Evolutionary conservation across 371 early-diverging fungal species (phyloP).

Genomic region (Quaeritorhiza haematococci): DNA sequence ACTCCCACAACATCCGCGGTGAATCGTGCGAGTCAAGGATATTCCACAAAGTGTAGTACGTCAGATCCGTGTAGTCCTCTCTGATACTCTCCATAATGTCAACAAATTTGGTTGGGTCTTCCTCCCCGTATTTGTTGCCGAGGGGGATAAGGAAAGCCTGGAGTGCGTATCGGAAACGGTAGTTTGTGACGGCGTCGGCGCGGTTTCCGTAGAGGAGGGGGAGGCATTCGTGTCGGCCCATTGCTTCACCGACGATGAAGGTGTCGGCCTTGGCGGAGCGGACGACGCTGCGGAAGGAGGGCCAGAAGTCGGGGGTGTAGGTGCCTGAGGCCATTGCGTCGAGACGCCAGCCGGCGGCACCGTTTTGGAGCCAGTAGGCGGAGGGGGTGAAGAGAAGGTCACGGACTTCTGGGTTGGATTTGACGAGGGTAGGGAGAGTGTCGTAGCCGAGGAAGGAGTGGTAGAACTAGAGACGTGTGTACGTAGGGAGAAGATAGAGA

Average conservation of each 20-base stretch:
- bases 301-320: not conserved
- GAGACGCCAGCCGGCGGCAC: not conserved
- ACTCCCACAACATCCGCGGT: not conserved
- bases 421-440: not conserved
- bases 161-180: not conserved
- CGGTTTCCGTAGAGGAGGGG: not conserved
- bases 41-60: no score
- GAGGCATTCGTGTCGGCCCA: not conserved
- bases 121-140: no score
- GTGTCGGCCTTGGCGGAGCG: not conserved
- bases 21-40: no score
- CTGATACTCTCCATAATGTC: no score
- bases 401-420: not conserved
- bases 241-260: not conserved
- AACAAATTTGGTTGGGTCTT: no score
- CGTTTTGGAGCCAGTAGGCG: not conserved
- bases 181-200: not conserved
- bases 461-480: no score
- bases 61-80: no score
- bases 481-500: no score
- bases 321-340: not conserved
- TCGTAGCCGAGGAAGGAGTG: constrained; percentile 1
- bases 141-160: not conserved
- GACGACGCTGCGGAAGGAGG: not conserved
- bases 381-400: not conserved